Base-by-base conservation (phyloP, 2,329 filamentous ascomycete species). In the Xylariaceae sp. region DNA sequence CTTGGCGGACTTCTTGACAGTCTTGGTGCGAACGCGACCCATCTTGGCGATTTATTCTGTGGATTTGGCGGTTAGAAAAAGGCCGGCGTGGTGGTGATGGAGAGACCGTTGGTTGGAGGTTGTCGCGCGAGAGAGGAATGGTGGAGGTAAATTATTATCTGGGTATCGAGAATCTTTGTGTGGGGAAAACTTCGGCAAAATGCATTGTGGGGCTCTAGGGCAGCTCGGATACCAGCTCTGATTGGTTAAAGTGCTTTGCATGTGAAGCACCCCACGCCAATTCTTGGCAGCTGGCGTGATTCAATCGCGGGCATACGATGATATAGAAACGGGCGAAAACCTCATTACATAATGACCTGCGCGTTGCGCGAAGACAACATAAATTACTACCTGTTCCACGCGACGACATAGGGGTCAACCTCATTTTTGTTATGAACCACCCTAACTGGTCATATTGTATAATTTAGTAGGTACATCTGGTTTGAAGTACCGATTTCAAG, bases 1-100 rank as follows among this genome's bases (percentile, higher is more conserved):
- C 90, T 99, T 99, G 83, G 94, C 92, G 85, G 82, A 85, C 82
- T 85, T 85, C 82, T 86, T 86, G 71, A 85, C 83, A 65, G 84
- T 87, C 82, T 87, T 87, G 69, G 84, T 87, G 70, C 84, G 83
- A 77, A 87, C 84, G 78, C 83, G 83, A 85, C 84, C 84, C 84
- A 86, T 87, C 75, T 83, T 86, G 80, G 72, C 81, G 78, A 34
- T 50, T 55, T 59, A 3, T 45, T 61, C 7, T 51, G 53, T 15
- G 15, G 48, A 39, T 58, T 55, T 61, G 49, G 52, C 42, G 58
- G 56, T 58, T 62, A 58, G 56, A 37, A 47, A 48, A 34, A 47
- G 51, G 54, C 57, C 54, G 62, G 55, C 18, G 54, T 8, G 11
- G 80, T 80, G 71, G 78, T 77, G 70, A 70, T 70, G 53, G 17